Percentiles rank a stretch among this genome's conserved stretches.
These are phyloP conservation scores for Acanthochlamys bracteata DNA, from an alignment of 106 monocot genomes.

Conservation along the genomic window DNA sequence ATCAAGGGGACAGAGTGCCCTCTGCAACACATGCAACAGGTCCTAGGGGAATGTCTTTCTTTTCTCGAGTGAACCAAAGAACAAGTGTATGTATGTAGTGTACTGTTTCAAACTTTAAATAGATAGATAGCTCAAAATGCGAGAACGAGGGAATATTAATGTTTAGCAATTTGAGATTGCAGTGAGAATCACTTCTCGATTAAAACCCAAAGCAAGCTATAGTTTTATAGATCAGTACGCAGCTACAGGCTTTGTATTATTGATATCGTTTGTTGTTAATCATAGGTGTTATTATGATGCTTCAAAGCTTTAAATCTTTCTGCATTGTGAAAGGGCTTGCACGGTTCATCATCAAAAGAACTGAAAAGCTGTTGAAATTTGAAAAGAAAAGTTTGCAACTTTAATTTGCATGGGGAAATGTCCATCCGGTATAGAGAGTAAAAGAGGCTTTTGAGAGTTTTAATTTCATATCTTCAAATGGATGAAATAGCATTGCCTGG, in stretches of 20 bases:
- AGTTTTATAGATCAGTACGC: conserved; percentile 10
- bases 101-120: not conserved
- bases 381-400: too few relatives aligned
- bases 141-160: not conserved
- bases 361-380: too few relatives aligned
- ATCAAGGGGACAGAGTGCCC: conserved; percentile 25
- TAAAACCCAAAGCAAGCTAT: too few relatives aligned
- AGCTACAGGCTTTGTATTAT: not conserved
- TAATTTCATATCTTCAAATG: not conserved
- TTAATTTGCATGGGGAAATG: too few relatives aligned
- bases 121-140: conserved; percentile 4
- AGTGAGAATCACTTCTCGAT: not conserved
- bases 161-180: not conserved
- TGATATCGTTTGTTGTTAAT: conserved; percentile 6
- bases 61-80: not conserved
- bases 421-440: too few relatives aligned
- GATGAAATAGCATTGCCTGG: not conserved
- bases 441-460: not conserved
- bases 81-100: not conserved
- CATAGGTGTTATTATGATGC: conserved; percentile 19
- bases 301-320: not conserved
- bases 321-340: not conserved
- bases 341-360: too few relatives aligned
- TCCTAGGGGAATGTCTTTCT: conserved; percentile 25
- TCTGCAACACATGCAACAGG: conserved; percentile 20